Evolutionary conservation across 176 grass and related monocot genomes (phyloP).

Genomic region (Thinopyrum elongatum): DNA sequence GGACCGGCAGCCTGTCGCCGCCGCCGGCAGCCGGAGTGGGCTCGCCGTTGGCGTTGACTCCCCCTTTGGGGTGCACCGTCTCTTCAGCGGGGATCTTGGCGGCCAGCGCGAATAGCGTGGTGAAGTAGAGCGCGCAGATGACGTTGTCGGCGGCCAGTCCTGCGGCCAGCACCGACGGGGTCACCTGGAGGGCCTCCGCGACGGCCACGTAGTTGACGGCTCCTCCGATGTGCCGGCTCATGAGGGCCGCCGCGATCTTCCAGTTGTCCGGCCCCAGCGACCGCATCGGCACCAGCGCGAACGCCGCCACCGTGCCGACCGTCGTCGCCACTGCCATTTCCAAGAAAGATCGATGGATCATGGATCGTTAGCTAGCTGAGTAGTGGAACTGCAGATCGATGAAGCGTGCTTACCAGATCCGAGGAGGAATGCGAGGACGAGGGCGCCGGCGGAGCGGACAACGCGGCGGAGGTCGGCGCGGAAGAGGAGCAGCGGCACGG

Average conservation of each 20-base stretch:
- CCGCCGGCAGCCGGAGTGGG: not conserved
- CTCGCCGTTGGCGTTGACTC: not conserved
- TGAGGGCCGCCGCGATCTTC: slow-evolving; percentile 80
- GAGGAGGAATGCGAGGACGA: no score
- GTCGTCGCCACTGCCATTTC: slow-evolving; percentile 53
- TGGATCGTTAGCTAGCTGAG: not conserved
- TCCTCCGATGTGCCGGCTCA: slow-evolving; percentile 80
- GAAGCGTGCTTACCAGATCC: no score
- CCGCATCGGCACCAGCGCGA: slow-evolving; percentile 71
- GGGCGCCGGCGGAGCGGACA: no score
- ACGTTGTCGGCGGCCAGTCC: slow-evolving; percentile 73
- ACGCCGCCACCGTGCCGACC: slow-evolving; percentile 62
- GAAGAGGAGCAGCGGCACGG: no score
- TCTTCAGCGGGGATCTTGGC: slow-evolving; percentile 57
- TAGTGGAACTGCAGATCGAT: no score
- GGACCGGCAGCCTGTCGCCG: slow-evolving; percentile 48
- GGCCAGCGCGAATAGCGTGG: slow-evolving; percentile 11
- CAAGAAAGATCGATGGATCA: not conserved
- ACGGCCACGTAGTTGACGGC: slow-evolving; percentile 85
- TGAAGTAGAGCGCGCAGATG: slow-evolving; percentile 49
- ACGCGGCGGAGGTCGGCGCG: no score
- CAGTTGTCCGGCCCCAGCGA: slow-evolving; percentile 72
- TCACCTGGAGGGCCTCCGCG: slow-evolving; percentile 54
- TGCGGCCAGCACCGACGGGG: slow-evolving; percentile 66
- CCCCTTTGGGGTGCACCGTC: not conserved